Percentiles rank a stretch among this genome's conserved stretches.
Conservation (phyloP, 106 monocot species). For the Hemerocallis citrina region DNA sequence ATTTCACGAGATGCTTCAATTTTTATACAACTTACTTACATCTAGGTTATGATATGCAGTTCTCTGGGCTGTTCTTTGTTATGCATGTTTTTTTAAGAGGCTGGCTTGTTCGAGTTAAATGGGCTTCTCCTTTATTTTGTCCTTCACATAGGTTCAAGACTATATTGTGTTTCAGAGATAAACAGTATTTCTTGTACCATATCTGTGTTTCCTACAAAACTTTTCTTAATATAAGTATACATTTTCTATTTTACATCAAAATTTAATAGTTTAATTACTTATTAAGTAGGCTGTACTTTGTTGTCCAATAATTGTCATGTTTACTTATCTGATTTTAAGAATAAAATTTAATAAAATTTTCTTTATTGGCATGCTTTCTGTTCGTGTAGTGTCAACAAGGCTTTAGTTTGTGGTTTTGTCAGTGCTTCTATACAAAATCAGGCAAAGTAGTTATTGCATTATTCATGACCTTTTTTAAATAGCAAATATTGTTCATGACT, state of each 20-base stretch:
- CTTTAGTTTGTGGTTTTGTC: no score
- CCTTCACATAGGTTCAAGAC: neutral
- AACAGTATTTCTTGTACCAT: neutral
- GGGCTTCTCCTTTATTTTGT: neutral
- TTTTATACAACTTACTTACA: neutral
- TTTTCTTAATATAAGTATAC: no score
- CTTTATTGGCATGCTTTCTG: no score
- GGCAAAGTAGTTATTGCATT: neutral
- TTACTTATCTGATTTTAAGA: no score
- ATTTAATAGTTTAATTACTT: no score
- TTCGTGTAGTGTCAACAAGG: no score
- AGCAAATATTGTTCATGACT: neutral
- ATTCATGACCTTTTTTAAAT: no score
- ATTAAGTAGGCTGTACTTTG: no score
- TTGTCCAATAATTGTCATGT: no score
- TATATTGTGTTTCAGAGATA: neutral
- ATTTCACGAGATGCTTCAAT: neutral
- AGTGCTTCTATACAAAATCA: neutral
- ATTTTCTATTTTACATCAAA: no score
- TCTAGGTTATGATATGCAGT: neutral
- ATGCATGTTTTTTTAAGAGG: neutral
- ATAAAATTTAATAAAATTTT: no score
- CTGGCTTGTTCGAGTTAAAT: neutral
- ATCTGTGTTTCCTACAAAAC: no score
- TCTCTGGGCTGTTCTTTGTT: neutral